These are phyloP conservation scores for Fusarium transvaalense DNA, from an alignment of 2,329 filamentous ascomycete genomes.

Conservation along the genomic window DNA sequence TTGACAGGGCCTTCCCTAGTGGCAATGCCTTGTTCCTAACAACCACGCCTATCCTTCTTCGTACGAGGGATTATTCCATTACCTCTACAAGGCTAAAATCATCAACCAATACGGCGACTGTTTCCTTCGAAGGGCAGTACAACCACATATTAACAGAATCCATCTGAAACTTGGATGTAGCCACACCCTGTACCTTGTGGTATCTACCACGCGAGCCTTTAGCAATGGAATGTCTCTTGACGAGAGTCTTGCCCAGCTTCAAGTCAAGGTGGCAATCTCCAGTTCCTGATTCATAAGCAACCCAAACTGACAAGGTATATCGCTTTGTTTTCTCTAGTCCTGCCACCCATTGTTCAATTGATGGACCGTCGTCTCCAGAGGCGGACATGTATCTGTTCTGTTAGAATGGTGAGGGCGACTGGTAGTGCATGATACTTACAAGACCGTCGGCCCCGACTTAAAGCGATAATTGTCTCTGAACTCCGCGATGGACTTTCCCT, in stretches of 20 bases:
- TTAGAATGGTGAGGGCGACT: not conserved
- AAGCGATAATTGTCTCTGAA: not conserved
- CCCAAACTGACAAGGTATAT: not conserved
- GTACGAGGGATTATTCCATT: not conserved
- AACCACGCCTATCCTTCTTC: not conserved
- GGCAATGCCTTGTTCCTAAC: not conserved
- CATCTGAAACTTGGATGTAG: not conserved
- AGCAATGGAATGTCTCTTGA: not conserved
- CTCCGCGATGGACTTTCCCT: not conserved
- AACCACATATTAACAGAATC: not conserved
- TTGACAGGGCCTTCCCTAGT: not conserved
- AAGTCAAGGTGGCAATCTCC: not conserved
- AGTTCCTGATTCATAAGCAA: not conserved
- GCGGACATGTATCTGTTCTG: not conserved
- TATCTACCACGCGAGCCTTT: not conserved
- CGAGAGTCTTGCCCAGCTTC: not conserved
- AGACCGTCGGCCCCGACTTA: not conserved
- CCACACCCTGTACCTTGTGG: not conserved
- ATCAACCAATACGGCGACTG: not conserved
- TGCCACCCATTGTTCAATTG: not conserved
- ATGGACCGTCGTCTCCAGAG: not conserved
- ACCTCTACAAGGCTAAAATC: not conserved
- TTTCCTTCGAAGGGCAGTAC: not conserved
- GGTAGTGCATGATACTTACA: not conserved
- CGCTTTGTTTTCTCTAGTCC: not conserved